Evolutionary conservation across 345 rosid species (phyloP).

Genomic region (Gossypium raimondii): DNA sequence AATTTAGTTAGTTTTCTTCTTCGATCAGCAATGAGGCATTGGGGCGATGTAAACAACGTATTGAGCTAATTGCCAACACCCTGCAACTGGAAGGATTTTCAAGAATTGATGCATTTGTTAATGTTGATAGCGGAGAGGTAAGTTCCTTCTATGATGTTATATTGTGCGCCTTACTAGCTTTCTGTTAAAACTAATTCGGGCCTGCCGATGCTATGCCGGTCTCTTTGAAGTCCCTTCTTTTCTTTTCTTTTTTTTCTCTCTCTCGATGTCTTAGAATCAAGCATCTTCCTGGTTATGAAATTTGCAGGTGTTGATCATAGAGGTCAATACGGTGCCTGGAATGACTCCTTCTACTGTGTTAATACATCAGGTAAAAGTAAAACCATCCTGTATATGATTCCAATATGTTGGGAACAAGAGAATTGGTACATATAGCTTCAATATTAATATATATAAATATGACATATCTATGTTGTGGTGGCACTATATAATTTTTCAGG

Average conservation of each 20-base stretch:
- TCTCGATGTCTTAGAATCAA: neutral
- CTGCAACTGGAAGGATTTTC: conserved; percentile 82
- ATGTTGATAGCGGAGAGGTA: conserved; percentile 93
- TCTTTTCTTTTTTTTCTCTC: neutral
- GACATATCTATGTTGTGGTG: neutral
- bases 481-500: conserved; percentile 36
- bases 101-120: conserved; percentile 84
- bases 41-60: conserved; percentile 61
- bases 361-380: conserved; percentile 86
- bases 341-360: conserved; percentile 95
- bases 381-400: neutral
- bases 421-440: neutral
- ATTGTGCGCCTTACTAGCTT: neutral
- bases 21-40: conserved; percentile 55
- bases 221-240: neutral
- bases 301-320: conserved; percentile 74
- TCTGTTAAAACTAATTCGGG: too few relatives aligned
- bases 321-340: conserved; percentile 93
- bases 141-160: conserved; percentile 6
- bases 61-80: conserved; percentile 73
- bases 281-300: neutral
- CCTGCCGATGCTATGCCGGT: neutral
- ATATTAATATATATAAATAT: neutral
- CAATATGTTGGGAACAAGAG: too few relatives aligned
- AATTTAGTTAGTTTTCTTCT: conserved; percentile 5